phyloP scores from a whole-genome alignment of 2,329 filamentous ascomycete genomes.

The Stemphylium vesicarium region DNA sequence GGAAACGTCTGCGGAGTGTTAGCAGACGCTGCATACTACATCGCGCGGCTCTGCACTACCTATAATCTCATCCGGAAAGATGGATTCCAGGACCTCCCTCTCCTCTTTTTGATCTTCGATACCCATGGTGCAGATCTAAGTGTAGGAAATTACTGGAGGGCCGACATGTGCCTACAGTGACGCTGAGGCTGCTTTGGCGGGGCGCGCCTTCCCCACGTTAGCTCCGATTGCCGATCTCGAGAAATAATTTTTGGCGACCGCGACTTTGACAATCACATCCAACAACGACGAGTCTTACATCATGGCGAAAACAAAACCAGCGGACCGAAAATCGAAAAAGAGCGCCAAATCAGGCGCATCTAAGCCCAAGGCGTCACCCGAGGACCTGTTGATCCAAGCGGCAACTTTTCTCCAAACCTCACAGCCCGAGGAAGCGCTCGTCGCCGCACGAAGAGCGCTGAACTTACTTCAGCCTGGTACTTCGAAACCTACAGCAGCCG shows the following conservation, averaged over 20 bases:
- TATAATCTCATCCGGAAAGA: constrained; percentile 97
- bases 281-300: neutral
- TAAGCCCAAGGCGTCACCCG: constrained; percentile 59
- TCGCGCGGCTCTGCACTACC: constrained; percentile 57
- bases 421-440: constrained; percentile 63
- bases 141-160: constrained; percentile 2
- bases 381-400: constrained; percentile 64
- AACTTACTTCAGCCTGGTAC: constrained; percentile 51
- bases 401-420: constrained; percentile 64
- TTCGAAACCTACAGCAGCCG: constrained; percentile 50
- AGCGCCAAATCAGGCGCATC: constrained; percentile 43
- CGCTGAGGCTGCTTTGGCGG: constrained; percentile 28
- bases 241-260: constrained; percentile 30
- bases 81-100: constrained; percentile 95
- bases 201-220: constrained; percentile 34
- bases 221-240: constrained; percentile 27
- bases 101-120: constrained; percentile 92
- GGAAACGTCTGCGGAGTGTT: constrained; percentile 72
- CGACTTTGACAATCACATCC: constrained; percentile 3
- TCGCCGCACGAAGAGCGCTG: constrained; percentile 61
- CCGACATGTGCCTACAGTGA: constrained; percentile 9
- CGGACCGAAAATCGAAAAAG: constrained; percentile 50
- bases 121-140: constrained; percentile 50
- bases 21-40: constrained; percentile 8
- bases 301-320: constrained; percentile 62